These are phyloP conservation scores for Juglanconis sp. DNA, from an alignment of 2,329 filamentous ascomycete species.

Conservation along the genomic window DNA sequence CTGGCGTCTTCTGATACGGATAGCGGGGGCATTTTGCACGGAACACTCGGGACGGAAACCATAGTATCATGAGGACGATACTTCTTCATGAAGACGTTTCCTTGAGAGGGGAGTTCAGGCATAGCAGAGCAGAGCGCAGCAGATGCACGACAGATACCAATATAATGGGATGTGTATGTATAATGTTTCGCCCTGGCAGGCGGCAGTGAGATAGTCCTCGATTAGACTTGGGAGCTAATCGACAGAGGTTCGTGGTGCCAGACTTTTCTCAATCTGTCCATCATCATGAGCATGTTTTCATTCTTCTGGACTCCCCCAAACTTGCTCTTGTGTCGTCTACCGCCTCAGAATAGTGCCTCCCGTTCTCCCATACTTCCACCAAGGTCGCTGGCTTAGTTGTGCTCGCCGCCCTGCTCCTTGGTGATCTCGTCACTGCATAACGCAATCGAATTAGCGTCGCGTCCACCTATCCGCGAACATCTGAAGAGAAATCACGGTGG, in stretches of 20 bases:
- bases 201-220: slow-evolving; percentile 19
- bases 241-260: background rate
- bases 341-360: background rate
- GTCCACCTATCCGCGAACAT: background rate
- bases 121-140: slow-evolving; percentile 6
- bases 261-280: background rate
- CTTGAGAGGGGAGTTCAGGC: slow-evolving; percentile 5
- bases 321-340: background rate
- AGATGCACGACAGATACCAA: slow-evolving; percentile 5
- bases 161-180: slow-evolving; percentile 33
- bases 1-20: background rate
- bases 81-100: background rate
- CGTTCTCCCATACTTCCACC: background rate
- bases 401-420: slow-evolving; percentile 67
- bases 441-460: slow-evolving; percentile 13
- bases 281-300: background rate
- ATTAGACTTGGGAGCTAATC: background rate
- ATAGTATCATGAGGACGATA: background rate
- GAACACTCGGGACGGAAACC: background rate
- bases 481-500: background rate
- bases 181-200: slow-evolving; percentile 21
- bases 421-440: slow-evolving; percentile 69
- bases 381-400: slow-evolving; percentile 42
- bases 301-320: background rate
- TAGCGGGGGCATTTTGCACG: background rate